Evolutionary conservation across 116 monocot species (phyloP).

Genomic region (Papilionanthe hybrid): DNA sequence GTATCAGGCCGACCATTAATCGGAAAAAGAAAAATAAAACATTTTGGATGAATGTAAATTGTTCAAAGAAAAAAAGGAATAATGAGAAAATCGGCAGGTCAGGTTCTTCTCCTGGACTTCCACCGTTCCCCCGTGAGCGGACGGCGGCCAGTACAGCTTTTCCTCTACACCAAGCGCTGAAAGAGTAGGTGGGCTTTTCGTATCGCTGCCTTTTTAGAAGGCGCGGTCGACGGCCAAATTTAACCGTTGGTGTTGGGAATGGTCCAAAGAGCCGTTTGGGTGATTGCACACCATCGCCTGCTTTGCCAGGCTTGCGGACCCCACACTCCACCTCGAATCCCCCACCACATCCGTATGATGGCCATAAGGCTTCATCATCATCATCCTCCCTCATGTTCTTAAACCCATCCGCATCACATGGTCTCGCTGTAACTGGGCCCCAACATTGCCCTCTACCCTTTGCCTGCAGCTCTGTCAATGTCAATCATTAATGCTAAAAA

Average conservation of each 20-base stretch:
- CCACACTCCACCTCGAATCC: background rate
- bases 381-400: background rate
- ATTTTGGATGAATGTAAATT: no score
- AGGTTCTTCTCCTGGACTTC: no score
- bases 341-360: background rate
- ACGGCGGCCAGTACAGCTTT: no score
- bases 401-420: conserved; percentile 4
- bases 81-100: no score
- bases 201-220: no score
- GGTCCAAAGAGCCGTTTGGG: background rate
- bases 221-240: background rate
- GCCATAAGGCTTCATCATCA: background rate
- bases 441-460: background rate
- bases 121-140: no score
- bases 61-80: no score
- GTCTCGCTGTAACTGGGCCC: conserved; percentile 10
- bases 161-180: no score
- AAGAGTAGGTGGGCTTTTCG: no score
- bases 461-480: background rate
- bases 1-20: no score
- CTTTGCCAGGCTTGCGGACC: background rate
- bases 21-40: no score
- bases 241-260: background rate
- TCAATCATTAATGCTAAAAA: background rate
- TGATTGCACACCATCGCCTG: background rate